Conservation (phyloP, 2,329 filamentous ascomycete species). For the Fusarium redolens region DNA sequence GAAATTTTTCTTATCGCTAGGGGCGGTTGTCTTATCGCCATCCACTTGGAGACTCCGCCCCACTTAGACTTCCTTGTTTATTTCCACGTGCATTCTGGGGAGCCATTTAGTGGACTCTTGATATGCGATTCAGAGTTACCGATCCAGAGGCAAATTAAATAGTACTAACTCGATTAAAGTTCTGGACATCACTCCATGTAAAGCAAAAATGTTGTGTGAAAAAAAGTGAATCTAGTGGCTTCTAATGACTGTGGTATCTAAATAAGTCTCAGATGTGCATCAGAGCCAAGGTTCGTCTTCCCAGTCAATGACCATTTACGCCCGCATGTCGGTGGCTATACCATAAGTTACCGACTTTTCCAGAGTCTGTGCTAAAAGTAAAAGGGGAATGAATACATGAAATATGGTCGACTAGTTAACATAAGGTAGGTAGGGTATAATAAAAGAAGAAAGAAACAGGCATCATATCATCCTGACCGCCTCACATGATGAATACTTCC, state of each 20-base stretch:
- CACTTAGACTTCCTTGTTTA: slow-evolving; percentile 15
- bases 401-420: slow-evolving; percentile 25
- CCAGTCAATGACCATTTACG: slow-evolving; percentile 12
- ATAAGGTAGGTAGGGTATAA: slow-evolving; percentile 36
- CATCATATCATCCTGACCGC: slow-evolving; percentile 37
- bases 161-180: background rate
- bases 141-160: background rate
- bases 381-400: slow-evolving; percentile 27
- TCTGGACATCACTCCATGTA: background rate
- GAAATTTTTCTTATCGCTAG: slow-evolving; percentile 35
- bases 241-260: slow-evolving; percentile 16
- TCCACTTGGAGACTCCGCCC: slow-evolving; percentile 30
- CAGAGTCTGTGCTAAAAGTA: slow-evolving; percentile 12
- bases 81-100: slow-evolving; percentile 42
- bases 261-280: slow-evolving; percentile 20
- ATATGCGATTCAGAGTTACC: background rate
- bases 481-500: slow-evolving; percentile 41
- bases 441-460: slow-evolving; percentile 35
- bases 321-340: slow-evolving; percentile 13
- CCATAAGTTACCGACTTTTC: slow-evolving; percentile 19
- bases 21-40: slow-evolving; percentile 22
- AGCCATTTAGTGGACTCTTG: slow-evolving; percentile 22
- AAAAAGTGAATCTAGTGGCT: slow-evolving; percentile 10
- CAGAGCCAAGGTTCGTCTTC: slow-evolving; percentile 9
- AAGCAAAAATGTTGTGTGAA: background rate